Conservation (phyloP, 1,139 yeast species). For the Blastobotrys serpentis region DNA sequence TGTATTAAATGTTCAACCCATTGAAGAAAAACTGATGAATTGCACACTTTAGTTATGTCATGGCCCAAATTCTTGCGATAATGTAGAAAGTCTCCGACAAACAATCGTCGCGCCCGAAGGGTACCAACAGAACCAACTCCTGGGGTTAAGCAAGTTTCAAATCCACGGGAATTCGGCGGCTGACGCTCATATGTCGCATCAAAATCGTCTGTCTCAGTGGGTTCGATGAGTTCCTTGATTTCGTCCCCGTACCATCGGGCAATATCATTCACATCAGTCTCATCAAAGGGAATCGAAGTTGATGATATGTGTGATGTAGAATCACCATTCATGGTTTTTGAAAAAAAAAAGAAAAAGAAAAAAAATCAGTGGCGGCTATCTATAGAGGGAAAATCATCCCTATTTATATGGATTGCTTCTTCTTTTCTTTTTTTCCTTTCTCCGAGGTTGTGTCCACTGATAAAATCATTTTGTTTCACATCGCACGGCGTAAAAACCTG, state of each 20-base stretch:
- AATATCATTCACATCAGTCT: background rate
- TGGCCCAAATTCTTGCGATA: background rate
- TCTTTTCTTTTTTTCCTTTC: too few relatives aligned
- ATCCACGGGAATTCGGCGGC: too few relatives aligned
- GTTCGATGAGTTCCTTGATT: background rate
- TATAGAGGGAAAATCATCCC: too few relatives aligned
- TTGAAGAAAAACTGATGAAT: background rate
- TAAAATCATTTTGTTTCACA: too few relatives aligned
- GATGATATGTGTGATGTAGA: background rate
- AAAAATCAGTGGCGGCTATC: too few relatives aligned
- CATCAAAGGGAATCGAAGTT: background rate
- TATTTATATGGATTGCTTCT: too few relatives aligned
- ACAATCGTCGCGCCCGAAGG: background rate
- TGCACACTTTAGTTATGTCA: background rate
- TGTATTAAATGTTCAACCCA: background rate
- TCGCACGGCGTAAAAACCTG: too few relatives aligned
- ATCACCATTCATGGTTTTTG: background rate
- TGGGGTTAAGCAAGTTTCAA: background rate
- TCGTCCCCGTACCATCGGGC: slow-evolving; percentile 1
- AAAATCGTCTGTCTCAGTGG: background rate
- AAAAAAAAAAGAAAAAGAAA: background rate
- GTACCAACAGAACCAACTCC: background rate
- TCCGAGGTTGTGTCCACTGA: too few relatives aligned
- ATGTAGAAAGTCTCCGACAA: background rate
- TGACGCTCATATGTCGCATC: too few relatives aligned